These are phyloP conservation scores for Hypoxylon cercidicola DNA, from an alignment of 495 filamentous ascomycete species.

Conservation along the genomic window DNA sequence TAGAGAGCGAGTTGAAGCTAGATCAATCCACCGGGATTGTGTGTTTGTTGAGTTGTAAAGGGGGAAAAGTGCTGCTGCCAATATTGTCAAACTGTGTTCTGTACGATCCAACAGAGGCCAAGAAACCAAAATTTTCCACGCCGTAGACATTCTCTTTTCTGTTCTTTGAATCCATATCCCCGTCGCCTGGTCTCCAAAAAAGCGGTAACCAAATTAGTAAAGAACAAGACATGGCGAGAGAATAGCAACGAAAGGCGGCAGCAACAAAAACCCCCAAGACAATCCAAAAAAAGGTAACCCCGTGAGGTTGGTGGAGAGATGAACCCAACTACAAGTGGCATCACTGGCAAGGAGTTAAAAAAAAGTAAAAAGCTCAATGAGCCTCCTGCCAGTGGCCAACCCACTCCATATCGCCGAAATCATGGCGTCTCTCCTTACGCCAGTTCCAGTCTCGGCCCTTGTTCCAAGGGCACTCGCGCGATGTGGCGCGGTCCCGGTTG, in stretches of 20 bases:
- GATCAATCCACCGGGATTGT: slow-evolving; percentile 46
- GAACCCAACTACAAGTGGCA: slow-evolving; percentile 66
- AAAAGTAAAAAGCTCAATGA: slow-evolving; percentile 44
- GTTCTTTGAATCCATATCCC: slow-evolving; percentile 5
- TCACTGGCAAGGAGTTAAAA: slow-evolving; percentile 43
- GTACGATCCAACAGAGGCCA: slow-evolving; percentile 33
- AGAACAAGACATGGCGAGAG: slow-evolving; percentile 44
- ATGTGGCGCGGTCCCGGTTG: slow-evolving; percentile 59
- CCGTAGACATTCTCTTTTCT: slow-evolving; percentile 23
- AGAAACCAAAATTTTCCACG: slow-evolving; percentile 33
- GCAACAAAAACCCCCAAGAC: slow-evolving; percentile 38
- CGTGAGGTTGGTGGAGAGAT: slow-evolving; percentile 42
- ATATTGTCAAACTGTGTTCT: slow-evolving; percentile 42
- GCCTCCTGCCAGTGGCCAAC: slow-evolving; percentile 86
- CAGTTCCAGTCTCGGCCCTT: slow-evolving; percentile 64
- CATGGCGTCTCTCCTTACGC: slow-evolving; percentile 72
- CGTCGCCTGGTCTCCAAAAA: slow-evolving; percentile 17
- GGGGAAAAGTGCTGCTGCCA: slow-evolving; percentile 38
- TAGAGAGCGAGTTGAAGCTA: slow-evolving; percentile 65
- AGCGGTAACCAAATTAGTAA: slow-evolving; percentile 40
- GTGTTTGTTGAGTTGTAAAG: neutral
- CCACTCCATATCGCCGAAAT: slow-evolving; percentile 84
- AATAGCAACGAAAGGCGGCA: slow-evolving; percentile 36
- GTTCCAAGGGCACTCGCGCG: slow-evolving; percentile 56
- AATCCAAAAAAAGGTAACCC: slow-evolving; percentile 27